These are phyloP conservation scores for Nicotiana undulata DNA, from an alignment of 257 asterid species.

Conservation along the genomic window DNA sequence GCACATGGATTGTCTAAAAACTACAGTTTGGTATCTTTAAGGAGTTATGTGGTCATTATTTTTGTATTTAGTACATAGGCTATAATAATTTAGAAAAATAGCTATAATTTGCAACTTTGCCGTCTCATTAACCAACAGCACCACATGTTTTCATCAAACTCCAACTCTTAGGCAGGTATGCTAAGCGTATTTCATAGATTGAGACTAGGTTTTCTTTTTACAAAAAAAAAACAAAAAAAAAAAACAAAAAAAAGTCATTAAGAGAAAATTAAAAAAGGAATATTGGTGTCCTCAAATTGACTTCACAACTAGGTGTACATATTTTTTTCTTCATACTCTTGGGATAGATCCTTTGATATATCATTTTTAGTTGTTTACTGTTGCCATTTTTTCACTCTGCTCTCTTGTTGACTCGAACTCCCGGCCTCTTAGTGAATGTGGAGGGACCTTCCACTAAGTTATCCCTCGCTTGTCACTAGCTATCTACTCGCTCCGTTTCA, in stretches of 20 bases:
- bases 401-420: background rate
- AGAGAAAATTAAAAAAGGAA: background rate
- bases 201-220: background rate
- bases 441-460: background rate
- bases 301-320: background rate
- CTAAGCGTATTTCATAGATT: background rate
- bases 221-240: too few relatives aligned
- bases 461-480: background rate
- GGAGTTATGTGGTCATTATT: background rate
- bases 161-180: background rate
- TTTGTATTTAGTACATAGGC: background rate
- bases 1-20: background rate
- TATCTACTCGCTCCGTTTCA: too few relatives aligned
- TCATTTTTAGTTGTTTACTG: too few relatives aligned
- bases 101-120: background rate
- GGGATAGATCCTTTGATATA: too few relatives aligned
- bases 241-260: background rate
- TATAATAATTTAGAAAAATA: background rate
- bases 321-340: background rate
- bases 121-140: background rate
- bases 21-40: background rate
- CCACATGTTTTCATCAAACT: background rate
- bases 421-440: background rate
- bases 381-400: background rate
- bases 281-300: background rate